phyloP scores from a whole-genome alignment of 345 rosid species.

The Populus tremula region DNA sequence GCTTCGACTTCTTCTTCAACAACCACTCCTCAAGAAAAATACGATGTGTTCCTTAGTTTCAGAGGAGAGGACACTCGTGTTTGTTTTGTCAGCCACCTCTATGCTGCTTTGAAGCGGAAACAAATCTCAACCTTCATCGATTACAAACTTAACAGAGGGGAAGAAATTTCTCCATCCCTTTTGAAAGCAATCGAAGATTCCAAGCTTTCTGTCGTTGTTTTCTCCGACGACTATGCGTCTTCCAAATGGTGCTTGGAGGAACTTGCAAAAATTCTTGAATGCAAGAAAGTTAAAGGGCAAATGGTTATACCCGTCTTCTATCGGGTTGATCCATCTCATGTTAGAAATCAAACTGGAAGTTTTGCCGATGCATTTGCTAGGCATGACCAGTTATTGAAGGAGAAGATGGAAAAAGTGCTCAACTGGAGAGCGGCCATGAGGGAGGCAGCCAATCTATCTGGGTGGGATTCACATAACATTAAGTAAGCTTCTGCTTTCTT shows the following conservation, averaged over 20 bases:
- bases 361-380: not conserved
- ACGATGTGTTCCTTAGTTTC: not conserved
- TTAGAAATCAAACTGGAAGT: not conserved
- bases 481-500: not conserved
- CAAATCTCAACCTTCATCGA: conserved; percentile 5
- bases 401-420: no score
- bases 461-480: not conserved
- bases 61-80: no score
- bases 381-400: not conserved
- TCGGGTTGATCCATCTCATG: not conserved
- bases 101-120: not conserved
- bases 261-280: conserved; percentile 5
- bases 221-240: no score
- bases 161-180: conserved; percentile 1
- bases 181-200: conserved; percentile 7
- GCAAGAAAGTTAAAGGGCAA: not conserved
- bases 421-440: not conserved
- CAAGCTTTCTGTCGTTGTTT: conserved; percentile 12
- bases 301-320: conserved; percentile 13
- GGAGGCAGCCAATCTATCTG: not conserved
- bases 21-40: not conserved
- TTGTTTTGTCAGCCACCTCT: no score
- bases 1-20: no score
- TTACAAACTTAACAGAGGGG: not conserved
- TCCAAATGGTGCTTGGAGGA: no score